Percentiles rank a stretch among this genome's conserved stretches.
These are phyloP conservation scores for Lachnellula occidentalis DNA, from an alignment of 2,329 filamentous ascomycete species.

Conservation along the genomic window DNA sequence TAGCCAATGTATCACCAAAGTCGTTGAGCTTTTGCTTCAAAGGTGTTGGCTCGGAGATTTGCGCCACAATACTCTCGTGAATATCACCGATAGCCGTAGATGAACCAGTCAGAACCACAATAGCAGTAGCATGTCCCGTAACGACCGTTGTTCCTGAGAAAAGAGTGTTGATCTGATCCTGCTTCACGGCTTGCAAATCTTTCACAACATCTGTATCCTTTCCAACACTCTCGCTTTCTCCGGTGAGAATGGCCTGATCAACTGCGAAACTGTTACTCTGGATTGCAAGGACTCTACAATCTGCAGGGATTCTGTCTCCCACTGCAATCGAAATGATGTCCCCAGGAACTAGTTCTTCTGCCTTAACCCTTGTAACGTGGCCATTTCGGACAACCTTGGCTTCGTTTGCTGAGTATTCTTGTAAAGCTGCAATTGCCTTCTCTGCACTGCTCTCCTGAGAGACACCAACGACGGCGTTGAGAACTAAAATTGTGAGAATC, in stretches of 20 bases:
- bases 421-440: slow-evolving; percentile 94
- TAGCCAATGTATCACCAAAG: slow-evolving; percentile 91
- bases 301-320: slow-evolving; percentile 88
- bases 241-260: slow-evolving; percentile 94
- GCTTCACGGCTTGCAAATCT: slow-evolving; percentile 84
- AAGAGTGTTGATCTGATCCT: slow-evolving; percentile 96
- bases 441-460: slow-evolving; percentile 98
- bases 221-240: slow-evolving; percentile 93
- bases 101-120: slow-evolving; percentile 84
- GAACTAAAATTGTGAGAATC: slow-evolving; percentile 94
- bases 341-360: slow-evolving; percentile 94
- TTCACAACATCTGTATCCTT: slow-evolving; percentile 69
- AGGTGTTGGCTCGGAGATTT: slow-evolving; percentile 95
- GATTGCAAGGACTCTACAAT: slow-evolving; percentile 83
- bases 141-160: slow-evolving; percentile 98
- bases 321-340: slow-evolving; percentile 85
- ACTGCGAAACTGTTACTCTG: slow-evolving; percentile 97
- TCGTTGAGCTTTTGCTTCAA: slow-evolving; percentile 98
- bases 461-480: slow-evolving; percentile 95
- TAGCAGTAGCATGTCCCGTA: slow-evolving; percentile 82
- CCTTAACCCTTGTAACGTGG: slow-evolving; percentile 75
- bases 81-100: slow-evolving; percentile 97
- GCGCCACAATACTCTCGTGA: slow-evolving; percentile 95
- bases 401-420: slow-evolving; percentile 98
- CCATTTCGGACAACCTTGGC: slow-evolving; percentile 84